Evolutionary conservation across 2,329 filamentous ascomycete genomes (phyloP).

Genomic region (Mycosphaerella sp.): DNA sequence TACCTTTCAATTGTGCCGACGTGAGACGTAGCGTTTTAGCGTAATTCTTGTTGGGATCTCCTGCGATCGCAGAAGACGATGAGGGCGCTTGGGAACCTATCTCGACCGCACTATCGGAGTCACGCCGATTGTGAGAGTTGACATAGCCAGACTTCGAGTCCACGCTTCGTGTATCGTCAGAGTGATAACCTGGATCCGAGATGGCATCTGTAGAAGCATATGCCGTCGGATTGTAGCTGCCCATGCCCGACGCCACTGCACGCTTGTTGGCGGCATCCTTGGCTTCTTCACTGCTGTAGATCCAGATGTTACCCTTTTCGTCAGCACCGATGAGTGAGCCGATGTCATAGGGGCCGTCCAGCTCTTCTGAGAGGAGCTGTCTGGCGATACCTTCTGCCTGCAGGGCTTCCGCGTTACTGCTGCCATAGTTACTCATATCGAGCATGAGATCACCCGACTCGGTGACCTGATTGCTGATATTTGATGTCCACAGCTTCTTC

Average conservation of each 20-base stretch:
- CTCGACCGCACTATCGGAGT: constrained; percentile 63
- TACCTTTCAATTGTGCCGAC: constrained; percentile 84
- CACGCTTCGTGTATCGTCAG: constrained; percentile 64
- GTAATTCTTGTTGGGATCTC: constrained; percentile 77
- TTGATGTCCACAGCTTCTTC: constrained; percentile 77
- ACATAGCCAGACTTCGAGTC: constrained; percentile 35
- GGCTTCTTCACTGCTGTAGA: constrained; percentile 95
- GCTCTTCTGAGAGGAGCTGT: constrained; percentile 84
- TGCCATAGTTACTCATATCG: constrained; percentile 96
- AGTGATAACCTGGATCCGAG: constrained; percentile 93
- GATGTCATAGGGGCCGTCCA: constrained; percentile 94
- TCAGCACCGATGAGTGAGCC: constrained; percentile 92
- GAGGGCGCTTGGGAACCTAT: constrained; percentile 52
- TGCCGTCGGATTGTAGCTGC: constrained; percentile 45
- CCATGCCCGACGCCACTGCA: constrained; percentile 39
- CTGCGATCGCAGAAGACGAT: constrained; percentile 43
- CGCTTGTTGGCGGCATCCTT: constrained; percentile 77
- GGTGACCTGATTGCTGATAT: constrained; percentile 89
- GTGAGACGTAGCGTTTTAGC: constrained; percentile 94
- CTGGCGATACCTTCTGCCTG: constrained; percentile 89
- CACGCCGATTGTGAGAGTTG: constrained; percentile 54
- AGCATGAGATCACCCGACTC: constrained; percentile 92
- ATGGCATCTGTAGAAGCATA: constrained; percentile 67
- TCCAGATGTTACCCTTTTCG: constrained; percentile 96
- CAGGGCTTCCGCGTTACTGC: constrained; percentile 84